phyloP scores from a whole-genome alignment of 192 early-diverging fungal species.

The Gamsiella multidivaricata region DNA sequence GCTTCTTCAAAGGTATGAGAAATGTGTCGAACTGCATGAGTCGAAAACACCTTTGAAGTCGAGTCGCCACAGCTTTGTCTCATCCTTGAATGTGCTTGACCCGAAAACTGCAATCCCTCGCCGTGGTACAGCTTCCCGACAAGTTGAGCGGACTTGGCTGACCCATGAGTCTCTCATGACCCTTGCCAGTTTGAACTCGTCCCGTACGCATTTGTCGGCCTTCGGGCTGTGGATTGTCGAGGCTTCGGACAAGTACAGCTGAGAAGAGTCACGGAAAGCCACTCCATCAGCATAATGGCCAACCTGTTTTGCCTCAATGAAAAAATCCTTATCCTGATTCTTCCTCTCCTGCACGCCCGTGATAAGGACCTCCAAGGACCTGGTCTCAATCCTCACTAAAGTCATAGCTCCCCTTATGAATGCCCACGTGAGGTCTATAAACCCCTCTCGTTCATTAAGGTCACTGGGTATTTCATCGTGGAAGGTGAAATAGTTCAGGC shows the following conservation, averaged over 20 bases:
- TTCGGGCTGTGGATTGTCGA: constrained; percentile 6
- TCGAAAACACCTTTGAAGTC: constrained; percentile 16
- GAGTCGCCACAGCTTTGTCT: constrained; percentile 18
- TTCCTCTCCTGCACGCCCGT: constrained; percentile 25
- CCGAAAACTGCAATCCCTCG: constrained; percentile 13
- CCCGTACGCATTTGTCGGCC: not conserved
- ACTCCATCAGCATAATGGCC: constrained; percentile 17
- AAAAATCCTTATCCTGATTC: constrained; percentile 4
- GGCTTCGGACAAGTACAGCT: constrained; percentile 9
- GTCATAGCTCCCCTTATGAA: constrained; percentile 6
- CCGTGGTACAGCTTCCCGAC: not conserved
- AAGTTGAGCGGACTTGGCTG: constrained; percentile 13
- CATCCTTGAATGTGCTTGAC: constrained; percentile 11
- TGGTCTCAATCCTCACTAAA: constrained; percentile 8
- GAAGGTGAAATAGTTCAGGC: constrained; percentile 2
- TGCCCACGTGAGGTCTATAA: constrained; percentile 2
- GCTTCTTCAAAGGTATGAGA: constrained; percentile 14
- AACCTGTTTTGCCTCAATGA: not conserved
- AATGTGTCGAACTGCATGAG: constrained; percentile 11
- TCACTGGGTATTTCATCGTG: constrained; percentile 4
- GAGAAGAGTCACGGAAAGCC: not conserved
- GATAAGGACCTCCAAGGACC: constrained; percentile 17
- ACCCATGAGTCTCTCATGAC: constrained; percentile 15
- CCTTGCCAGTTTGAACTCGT: constrained; percentile 19
- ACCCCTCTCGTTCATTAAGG: constrained; percentile 19